phyloP scores from a whole-genome alignment of 495 filamentous ascomycete species.

The Penicillium longicatenatum region DNA sequence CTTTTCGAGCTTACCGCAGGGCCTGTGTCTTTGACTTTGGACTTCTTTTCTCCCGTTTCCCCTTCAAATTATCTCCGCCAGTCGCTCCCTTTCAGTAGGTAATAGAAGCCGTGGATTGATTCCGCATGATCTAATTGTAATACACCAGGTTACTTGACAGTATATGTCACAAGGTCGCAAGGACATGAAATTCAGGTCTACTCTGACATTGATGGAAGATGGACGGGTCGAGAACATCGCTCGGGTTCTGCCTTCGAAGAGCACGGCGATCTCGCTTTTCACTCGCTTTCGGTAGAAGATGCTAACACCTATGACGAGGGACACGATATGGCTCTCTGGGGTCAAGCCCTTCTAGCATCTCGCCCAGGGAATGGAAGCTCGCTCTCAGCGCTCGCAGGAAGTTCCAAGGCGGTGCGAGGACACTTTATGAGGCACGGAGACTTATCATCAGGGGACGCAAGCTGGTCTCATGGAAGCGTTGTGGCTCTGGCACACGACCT shows the following conservation, averaged over 20 bases:
- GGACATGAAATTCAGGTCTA: conserved; percentile 46
- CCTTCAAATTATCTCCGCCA: conserved; percentile 80
- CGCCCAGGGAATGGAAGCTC: conserved; percentile 29
- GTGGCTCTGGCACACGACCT: conserved; percentile 48
- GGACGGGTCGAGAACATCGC: conserved; percentile 41
- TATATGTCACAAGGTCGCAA: conserved; percentile 49
- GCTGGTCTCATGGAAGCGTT: conserved; percentile 32
- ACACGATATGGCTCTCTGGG: conserved; percentile 51
- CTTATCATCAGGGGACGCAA: conserved; percentile 18
- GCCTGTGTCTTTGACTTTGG: conserved; percentile 39
- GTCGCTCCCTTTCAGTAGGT: conserved; percentile 70
- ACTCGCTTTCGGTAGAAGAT: conserved; percentile 37
- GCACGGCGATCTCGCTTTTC: conserved; percentile 25
- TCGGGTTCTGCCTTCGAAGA: conserved; percentile 32
- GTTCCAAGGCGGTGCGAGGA: conserved; percentile 19
- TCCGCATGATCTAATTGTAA: conserved; percentile 21
- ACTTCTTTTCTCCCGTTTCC: conserved; percentile 86
- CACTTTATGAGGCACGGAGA: conserved; percentile 29
- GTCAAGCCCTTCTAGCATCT: conserved; percentile 34
- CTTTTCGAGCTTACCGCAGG: conserved; percentile 48
- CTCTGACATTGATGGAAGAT: conserved; percentile 52
- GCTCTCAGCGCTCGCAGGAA: conserved; percentile 32
- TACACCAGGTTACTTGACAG: conserved; percentile 61
- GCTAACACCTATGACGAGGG: conserved; percentile 42
- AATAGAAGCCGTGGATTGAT: not conserved